Conservation (phyloP, 139 green algal species). For the Parachlorella kessleri region DNA sequence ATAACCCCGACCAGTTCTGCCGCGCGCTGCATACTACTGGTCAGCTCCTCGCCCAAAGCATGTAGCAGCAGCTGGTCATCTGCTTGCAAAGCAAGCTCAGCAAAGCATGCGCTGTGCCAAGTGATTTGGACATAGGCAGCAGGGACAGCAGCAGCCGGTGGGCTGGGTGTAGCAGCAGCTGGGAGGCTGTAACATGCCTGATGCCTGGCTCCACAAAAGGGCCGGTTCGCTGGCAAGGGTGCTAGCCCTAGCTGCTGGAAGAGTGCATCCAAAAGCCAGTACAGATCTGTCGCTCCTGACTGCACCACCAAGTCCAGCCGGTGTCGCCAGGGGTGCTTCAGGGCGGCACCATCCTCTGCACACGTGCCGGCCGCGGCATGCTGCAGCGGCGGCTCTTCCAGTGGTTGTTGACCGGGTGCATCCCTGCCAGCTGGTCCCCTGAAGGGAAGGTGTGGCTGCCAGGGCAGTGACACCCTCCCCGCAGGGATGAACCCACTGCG, state of each 20-base stretch:
- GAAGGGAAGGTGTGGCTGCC: background rate
- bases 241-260: background rate
- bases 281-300: background rate
- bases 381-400: no score
- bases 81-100: slow-evolving; percentile 2
- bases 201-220: background rate
- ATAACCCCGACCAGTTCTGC: background rate
- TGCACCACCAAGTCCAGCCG: background rate
- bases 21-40: background rate
- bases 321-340: background rate
- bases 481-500: background rate
- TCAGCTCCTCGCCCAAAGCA: slow-evolving; percentile 1
- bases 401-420: no score
- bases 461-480: background rate
- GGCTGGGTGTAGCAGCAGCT: background rate
- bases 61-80: background rate
- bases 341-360: background rate
- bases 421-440: background rate
- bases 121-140: background rate
- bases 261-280: background rate
- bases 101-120: slow-evolving; percentile 5
- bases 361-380: background rate
- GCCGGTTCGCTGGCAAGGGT: background rate
- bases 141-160: background rate
- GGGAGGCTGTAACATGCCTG: background rate